Evolutionary conservation across 2,329 filamentous ascomycete species (phyloP), one percentile per base, ranked within the genome.

Genomic region (Blastomyces silverae): DNA sequence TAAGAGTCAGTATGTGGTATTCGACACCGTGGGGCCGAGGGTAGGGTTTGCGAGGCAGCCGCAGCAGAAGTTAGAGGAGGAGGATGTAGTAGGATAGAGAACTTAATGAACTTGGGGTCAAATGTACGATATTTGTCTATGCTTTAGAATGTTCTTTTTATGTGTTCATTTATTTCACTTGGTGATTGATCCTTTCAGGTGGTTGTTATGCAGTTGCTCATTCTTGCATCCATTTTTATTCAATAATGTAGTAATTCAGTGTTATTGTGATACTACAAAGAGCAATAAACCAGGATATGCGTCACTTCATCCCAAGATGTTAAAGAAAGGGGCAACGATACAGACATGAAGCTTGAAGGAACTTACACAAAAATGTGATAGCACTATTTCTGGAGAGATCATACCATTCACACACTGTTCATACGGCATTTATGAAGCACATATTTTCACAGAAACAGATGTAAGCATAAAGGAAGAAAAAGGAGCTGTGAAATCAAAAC

Each of bases 1-100:
- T 69, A 85, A 83, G 76, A 79, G 82, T 5, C 81, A 85, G 69
- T 85, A 85, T 71, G 84, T 85, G 44, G 83, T 85, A 64, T 87
- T 87, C 71, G 80, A 84, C 53, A 48, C 64, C 17, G 58, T 22
- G n/a, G 39, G 58, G 10, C 46, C 62, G 22, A 61, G 50, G 17
- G 56, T 67, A 44, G 66, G 66, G n/a, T 65, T 65, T 31, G 66
- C 66, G 5, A 42, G 57, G 20, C 66, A 66, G 55, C 44, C 34
- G 3, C 50, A 6, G 46, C 63, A 46, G 42, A 58, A 44, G 42
- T 37, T 34, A 34, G 25, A 15, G 39, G 44, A 34, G n/a, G 57
- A 60, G 57, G 3, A 11, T n/a, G 48, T 25, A 42, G 25, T 13
- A 17, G 50, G 17, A 62, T 44, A 25, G 20, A 22, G 22, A 11